These are phyloP conservation scores for Myxozyma sirexii DNA, from an alignment of 805 yeast species.

Conservation along the genomic window DNA sequence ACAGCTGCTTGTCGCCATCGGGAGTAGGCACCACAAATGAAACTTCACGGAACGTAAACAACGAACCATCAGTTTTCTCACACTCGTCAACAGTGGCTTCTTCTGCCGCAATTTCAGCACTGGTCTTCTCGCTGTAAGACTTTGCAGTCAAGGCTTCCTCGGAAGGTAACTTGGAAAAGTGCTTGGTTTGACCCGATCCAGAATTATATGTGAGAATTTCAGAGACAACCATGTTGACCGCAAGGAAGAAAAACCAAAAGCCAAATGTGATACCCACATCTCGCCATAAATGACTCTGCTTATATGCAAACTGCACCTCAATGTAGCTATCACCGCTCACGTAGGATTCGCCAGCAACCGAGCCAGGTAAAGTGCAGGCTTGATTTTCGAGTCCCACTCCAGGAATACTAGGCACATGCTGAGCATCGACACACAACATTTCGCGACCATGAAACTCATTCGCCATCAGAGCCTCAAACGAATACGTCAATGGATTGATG, in stretches of 20 bases:
- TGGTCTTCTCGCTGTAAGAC: neutral
- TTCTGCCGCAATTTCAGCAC: neutral
- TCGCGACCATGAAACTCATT: constrained; percentile 64
- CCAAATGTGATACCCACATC: constrained; percentile 63
- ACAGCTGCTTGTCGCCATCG: constrained; percentile 50
- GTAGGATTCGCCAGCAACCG: constrained; percentile 53
- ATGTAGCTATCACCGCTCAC: constrained; percentile 68
- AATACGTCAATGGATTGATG: constrained; percentile 58
- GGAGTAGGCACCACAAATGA: constrained; percentile 38
- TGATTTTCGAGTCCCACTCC: constrained; percentile 8
- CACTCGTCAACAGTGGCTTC: neutral
- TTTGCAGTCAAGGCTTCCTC: neutral
- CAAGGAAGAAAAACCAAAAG: constrained; percentile 56
- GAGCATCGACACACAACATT: constrained; percentile 53
- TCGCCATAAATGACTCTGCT: constrained; percentile 58
- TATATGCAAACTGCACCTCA: constrained; percentile 52
- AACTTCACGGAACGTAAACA: constrained; percentile 30
- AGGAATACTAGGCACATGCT: constrained; percentile 59
- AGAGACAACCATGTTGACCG: constrained; percentile 43
- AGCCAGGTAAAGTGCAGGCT: constrained; percentile 65
- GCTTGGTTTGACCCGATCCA: constrained; percentile 50
- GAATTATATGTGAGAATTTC: constrained; percentile 43
- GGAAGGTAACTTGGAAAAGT: constrained; percentile 4
- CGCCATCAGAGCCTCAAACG: constrained; percentile 64
- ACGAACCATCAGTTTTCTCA: constrained; percentile 2